These are phyloP conservation scores for Lycium barbarum DNA, from an alignment of 257 asterid genomes.

Conservation along the genomic window DNA sequence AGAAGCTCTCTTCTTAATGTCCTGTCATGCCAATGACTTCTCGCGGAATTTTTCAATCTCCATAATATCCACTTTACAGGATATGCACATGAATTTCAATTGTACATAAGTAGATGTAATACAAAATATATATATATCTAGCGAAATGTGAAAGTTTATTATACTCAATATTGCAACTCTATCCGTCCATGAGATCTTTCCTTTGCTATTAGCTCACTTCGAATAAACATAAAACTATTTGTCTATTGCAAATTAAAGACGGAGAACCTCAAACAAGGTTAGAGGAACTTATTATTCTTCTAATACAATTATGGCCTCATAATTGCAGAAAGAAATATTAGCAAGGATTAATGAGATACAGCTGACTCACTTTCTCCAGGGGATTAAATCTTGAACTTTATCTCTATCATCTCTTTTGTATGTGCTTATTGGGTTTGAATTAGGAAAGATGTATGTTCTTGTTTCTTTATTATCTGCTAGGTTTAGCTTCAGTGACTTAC, in stretches of 20 bases:
- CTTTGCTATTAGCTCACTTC: background rate
- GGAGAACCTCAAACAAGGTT: background rate
- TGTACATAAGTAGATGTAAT: background rate
- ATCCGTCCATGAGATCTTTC: background rate
- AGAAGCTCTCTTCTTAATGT: constrained; percentile 20
- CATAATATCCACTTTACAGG: background rate
- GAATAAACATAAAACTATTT: background rate
- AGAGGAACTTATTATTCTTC: background rate
- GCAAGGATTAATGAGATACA: background rate
- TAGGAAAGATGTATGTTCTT: background rate
- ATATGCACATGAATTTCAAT: background rate
- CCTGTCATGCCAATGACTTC: background rate
- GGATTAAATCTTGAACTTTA: no score
- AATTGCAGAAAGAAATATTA: background rate
- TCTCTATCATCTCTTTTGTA: background rate
- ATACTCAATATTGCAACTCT: background rate
- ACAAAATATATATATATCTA: background rate
- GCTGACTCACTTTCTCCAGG: no score
- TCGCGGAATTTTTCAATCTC: no score
- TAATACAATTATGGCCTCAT: background rate
- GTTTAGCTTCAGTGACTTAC: background rate
- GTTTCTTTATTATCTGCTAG: background rate
- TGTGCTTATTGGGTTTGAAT: background rate
- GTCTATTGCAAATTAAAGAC: background rate
- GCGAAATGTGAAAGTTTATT: background rate